A percentile compares a stretch with the other conserved stretches of the same genome.
phyloP scores from a whole-genome alignment of 257 asterid species.

The Capsicum pubescens region DNA sequence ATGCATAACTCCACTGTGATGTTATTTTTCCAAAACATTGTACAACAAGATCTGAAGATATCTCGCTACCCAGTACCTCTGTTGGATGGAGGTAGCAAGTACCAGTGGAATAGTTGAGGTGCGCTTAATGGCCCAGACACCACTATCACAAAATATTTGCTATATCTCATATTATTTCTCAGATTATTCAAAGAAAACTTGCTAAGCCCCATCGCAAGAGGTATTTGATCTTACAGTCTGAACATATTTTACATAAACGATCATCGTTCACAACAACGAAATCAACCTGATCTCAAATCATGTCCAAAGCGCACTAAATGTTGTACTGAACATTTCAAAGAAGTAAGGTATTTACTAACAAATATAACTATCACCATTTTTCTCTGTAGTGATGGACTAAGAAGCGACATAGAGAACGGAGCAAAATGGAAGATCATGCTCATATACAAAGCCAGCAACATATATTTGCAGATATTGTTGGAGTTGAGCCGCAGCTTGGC shows the following conservation, averaged over 20 bases:
- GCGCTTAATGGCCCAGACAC: not conserved
- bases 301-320: not conserved
- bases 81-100: not conserved
- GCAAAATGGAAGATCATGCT: not conserved
- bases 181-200: not conserved
- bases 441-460: not conserved
- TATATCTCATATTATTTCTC: slow-evolving; percentile 15
- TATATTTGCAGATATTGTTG: not conserved
- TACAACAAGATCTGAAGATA: not conserved
- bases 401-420: not conserved
- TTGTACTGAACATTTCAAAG: not conserved
- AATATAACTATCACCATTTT: slow-evolving; percentile 1
- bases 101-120: not conserved
- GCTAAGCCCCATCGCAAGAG: not conserved
- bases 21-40: not conserved
- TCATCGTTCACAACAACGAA: not conserved
- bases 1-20: not conserved
- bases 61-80: not conserved
- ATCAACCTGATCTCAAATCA: too few species aligned
- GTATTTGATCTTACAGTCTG: not conserved
- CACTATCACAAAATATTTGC: not conserved
- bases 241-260: not conserved
- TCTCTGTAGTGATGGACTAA: not conserved
- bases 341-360: not conserved
- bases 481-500: not conserved